These are phyloP conservation scores for Tylopilus cervinicoccineus DNA, from an alignment of 768 basidiomycete species.

Conservation along the genomic window DNA sequence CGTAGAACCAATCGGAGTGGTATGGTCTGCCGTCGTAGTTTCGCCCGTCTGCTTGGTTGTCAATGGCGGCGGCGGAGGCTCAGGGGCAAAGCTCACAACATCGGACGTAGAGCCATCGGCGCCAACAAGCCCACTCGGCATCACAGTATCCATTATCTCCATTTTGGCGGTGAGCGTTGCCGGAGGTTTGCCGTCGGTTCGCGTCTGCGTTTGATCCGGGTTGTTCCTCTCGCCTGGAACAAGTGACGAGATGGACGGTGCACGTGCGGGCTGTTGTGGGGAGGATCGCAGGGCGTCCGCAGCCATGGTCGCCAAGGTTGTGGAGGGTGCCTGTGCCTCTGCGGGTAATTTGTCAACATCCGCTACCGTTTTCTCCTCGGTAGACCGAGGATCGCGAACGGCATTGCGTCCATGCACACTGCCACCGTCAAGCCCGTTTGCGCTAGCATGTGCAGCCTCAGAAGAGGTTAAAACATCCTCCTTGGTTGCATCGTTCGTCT, in stretches of 20 bases:
- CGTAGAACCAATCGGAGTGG: not conserved
- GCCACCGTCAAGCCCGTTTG: slow-evolving; percentile 1
- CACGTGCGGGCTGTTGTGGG: not conserved
- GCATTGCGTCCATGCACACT: not conserved
- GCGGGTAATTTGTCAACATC: not conserved
- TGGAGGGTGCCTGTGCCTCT: not conserved
- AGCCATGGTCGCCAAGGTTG: not conserved
- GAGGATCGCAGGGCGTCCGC: not conserved
- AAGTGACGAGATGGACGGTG: not conserved
- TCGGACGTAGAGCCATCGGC: slow-evolving; percentile 18
- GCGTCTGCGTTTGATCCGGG: slow-evolving; percentile 8
- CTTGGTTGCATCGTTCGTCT: slow-evolving; percentile 7
- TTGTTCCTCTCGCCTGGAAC: not conserved
- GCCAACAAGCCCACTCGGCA: slow-evolving; percentile 18
- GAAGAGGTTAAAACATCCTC: not conserved
- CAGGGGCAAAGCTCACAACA: slow-evolving; percentile 27
- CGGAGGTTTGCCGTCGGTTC: slow-evolving; percentile 2
- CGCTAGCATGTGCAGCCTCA: not conserved
- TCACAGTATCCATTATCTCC: slow-evolving; percentile 21
- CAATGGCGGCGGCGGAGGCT: slow-evolving; percentile 32
- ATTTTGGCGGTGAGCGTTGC: slow-evolving; percentile 21
- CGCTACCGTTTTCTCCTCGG: not conserved
- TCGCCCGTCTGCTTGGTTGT: slow-evolving; percentile 20
- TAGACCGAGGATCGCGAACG: not conserved
- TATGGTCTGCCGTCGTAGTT: slow-evolving; percentile 1